Evolutionary conservation across 345 rosid genomes (phyloP).

Genomic region (Turnera subulata): DNA sequence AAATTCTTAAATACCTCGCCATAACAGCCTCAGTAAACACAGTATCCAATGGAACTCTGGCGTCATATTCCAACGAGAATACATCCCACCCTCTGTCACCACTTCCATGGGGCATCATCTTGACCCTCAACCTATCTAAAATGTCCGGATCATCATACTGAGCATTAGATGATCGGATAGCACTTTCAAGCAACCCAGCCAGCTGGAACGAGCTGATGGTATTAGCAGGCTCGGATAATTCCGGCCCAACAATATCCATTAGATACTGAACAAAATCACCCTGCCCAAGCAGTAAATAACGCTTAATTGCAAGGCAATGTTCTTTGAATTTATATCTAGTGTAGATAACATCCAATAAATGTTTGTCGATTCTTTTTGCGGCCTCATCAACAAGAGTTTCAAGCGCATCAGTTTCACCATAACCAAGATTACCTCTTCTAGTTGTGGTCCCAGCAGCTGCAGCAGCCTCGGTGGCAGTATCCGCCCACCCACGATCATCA

Average conservation of each 20-base stretch:
- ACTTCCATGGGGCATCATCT: slow-evolving; percentile 87
- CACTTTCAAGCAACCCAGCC: slow-evolving; percentile 91
- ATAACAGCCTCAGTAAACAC: slow-evolving; percentile 85
- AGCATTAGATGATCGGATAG: slow-evolving; percentile 92
- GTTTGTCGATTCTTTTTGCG: slow-evolving; percentile 94
- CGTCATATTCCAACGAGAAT: slow-evolving; percentile 93
- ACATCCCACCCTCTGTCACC: slow-evolving; percentile 99
- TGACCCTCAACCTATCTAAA: slow-evolving; percentile 85
- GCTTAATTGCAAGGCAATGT: slow-evolving; percentile 95
- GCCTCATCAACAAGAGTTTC: slow-evolving; percentile 84
- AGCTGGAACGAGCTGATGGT: slow-evolving; percentile 90
- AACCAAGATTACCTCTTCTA: slow-evolving; percentile 84
- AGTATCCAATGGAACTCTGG: slow-evolving; percentile 87
- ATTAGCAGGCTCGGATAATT: slow-evolving; percentile 97
- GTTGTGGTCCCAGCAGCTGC: slow-evolving; percentile 93
- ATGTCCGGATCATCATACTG: slow-evolving; percentile 93
- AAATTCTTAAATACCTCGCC: slow-evolving; percentile 79
- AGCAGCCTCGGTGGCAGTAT: slow-evolving; percentile 86
- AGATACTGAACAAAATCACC: slow-evolving; percentile 97
- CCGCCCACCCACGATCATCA: slow-evolving; percentile 95
- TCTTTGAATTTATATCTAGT: slow-evolving; percentile 78
- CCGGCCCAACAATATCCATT: slow-evolving; percentile 89
- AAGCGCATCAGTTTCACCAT: slow-evolving; percentile 96
- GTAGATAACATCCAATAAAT: slow-evolving; percentile 77
- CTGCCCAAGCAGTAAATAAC: slow-evolving; percentile 90